A percentile compares a stretch with the other conserved stretches of the same genome.
phyloP scores from a whole-genome alignment of 169 alveolate species.

The Cryptosporidium meleagridis region DNA sequence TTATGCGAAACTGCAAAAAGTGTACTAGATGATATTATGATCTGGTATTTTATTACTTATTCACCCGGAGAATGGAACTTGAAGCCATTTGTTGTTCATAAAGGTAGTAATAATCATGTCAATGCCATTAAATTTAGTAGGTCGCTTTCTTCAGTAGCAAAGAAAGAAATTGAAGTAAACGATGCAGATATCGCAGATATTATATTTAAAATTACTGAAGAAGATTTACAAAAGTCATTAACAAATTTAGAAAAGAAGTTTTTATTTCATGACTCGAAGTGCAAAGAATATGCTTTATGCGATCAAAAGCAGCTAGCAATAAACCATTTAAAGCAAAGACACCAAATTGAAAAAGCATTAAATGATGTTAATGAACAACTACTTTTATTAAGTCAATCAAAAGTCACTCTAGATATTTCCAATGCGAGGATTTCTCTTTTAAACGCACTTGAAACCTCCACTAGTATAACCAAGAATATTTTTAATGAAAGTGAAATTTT shows the following conservation, averaged over 20 bases:
- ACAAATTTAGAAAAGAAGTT: slow-evolving; percentile 38
- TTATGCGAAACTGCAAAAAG: slow-evolving; percentile 9
- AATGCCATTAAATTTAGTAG: slow-evolving; percentile 38
- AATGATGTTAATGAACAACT: slow-evolving; percentile 59
- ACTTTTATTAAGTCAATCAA: slow-evolving; percentile 34
- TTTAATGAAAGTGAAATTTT: slow-evolving; percentile 34
- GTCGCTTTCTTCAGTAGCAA: slow-evolving; percentile 1
- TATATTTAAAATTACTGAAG: slow-evolving; percentile 18
- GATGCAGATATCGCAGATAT: slow-evolving; percentile 55
- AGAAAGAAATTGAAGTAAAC: slow-evolving; percentile 26
- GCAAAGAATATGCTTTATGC: slow-evolving; percentile 48
- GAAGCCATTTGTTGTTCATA: slow-evolving; percentile 41
- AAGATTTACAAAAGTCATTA: slow-evolving; percentile 38
- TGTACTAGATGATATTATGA: neutral
- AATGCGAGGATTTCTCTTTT: slow-evolving; percentile 34
- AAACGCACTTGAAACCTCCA: slow-evolving; percentile 57
- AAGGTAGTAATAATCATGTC: neutral
- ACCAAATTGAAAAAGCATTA: slow-evolving; percentile 56
- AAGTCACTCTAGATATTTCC: slow-evolving; percentile 40
- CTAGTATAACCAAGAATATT: slow-evolving; percentile 24
- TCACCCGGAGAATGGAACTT: slow-evolving; percentile 36
- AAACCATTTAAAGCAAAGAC: slow-evolving; percentile 55
- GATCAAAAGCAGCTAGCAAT: slow-evolving; percentile 67
- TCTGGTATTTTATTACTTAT: slow-evolving; percentile 51
- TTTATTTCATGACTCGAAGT: slow-evolving; percentile 42